A percentile compares a stretch with the other conserved stretches of the same genome.
phyloP scores from a whole-genome alignment of 1,139 yeast genomes.

The Debaryomycetaceae sp. region DNA sequence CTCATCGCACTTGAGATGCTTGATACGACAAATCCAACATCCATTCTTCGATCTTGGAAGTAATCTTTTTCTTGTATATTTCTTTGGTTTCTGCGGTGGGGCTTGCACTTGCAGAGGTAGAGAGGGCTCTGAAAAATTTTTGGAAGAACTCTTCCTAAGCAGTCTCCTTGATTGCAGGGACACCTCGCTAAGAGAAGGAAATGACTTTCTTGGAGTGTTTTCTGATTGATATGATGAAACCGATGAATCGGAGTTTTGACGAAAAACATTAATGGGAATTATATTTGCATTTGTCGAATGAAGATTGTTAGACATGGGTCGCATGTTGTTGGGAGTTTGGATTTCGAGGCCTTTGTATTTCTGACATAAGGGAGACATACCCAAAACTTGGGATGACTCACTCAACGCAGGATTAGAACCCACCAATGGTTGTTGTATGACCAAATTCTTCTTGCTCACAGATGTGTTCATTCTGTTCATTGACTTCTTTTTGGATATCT shows the following conservation, averaged over 20 bases:
- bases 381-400: slow-evolving; percentile 10
- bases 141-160: slow-evolving; percentile 6
- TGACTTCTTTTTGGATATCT: slow-evolving; percentile 20
- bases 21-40: slow-evolving; percentile 50
- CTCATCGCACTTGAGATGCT: slow-evolving; percentile 49
- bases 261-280: slow-evolving; percentile 24
- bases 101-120: not conserved
- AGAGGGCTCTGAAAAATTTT: not conserved
- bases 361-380: slow-evolving; percentile 18
- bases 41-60: slow-evolving; percentile 45
- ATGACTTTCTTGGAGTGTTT: slow-evolving; percentile 16
- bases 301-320: slow-evolving; percentile 7
- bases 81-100: slow-evolving; percentile 19
- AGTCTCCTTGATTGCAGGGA: slow-evolving; percentile 11
- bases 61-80: slow-evolving; percentile 39
- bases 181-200: slow-evolving; percentile 14
- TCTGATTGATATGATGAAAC: slow-evolving; percentile 11
- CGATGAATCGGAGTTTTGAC: slow-evolving; percentile 24
- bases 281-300: slow-evolving; percentile 10
- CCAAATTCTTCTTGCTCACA: slow-evolving; percentile 3
- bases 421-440: slow-evolving; percentile 6
- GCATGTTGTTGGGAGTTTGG: not conserved
- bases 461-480: slow-evolving; percentile 15
- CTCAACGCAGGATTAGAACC: slow-evolving; percentile 9
- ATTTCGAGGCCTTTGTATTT: slow-evolving; percentile 19